Evolutionary conservation across 2,329 filamentous ascomycete genomes (phyloP), one percentile per base, ranked within the genome.

Genomic region (Neobulgaria alba): DNA sequence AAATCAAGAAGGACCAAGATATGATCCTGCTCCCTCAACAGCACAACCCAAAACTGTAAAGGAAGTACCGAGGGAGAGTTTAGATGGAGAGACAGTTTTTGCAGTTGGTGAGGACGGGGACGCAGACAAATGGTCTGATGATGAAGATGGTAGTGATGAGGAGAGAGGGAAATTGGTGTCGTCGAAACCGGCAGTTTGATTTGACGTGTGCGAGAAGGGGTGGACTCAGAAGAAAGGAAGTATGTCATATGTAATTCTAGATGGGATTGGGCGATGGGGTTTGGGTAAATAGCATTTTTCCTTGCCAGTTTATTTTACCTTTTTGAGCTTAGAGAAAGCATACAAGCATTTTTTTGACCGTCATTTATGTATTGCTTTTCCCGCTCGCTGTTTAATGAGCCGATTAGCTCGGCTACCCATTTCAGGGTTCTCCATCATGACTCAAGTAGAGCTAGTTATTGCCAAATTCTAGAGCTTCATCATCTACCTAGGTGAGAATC

Each of bases 41-140:
- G 46, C 46, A 33, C 20, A 36, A 9, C 35, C 33, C 8, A 48
- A 49, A 31, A 51, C 51, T 9, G 47, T 52, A 15, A 57, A 51
- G 20, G 52, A 55, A 14, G 51, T 72, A 34, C 68, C 73, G 43
- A 61, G 75, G 53, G 68, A 81, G 46, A 81, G 77, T 37, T 65
- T 85, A 23, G 89, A 96, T 48, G 88, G 88, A 9, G 92, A 96
- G 65, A 95, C 89, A 0, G 93, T 96, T 47, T 96, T 96, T 56
- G 90, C 90, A 1, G 85, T 96, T 9, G 90, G 88, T 9, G 89
- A 94, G 55, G 82, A 83, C 41, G 76, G 58, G 10, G n/a, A n/a
- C n/a, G n/a, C n/a, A n/a, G 87, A 92, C 57, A 86, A 82, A 58
- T 90, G 88, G 70, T 87, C 82, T 12, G 85, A 86, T 42, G n/a